Evolutionary conservation across 768 basidiomycete genomes (phyloP), one percentile per base, ranked within the genome.

Genomic region (Lyophyllum atratum): DNA sequence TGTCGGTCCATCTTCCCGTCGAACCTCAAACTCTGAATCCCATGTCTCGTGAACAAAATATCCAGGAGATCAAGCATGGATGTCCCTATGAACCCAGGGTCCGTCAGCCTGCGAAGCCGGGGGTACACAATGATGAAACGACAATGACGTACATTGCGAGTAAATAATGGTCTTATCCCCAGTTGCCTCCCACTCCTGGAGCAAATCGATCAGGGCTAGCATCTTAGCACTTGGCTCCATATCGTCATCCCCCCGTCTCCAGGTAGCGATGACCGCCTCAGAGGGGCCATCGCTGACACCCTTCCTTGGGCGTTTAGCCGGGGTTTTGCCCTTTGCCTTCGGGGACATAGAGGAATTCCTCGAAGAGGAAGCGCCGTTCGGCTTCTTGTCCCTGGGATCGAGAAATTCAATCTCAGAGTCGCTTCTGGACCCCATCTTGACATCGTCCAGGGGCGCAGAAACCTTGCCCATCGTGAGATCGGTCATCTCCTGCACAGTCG

Each of bases 141-240:
- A 22, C 28, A 46, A 47, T 17, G 19, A 66, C 81, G 49, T 56
- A 87, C 87, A 90, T 67, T 90, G 88, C 5, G 86, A 87, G 68
- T 85, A 90, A 40, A 80, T 76, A 31, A 90, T 89, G 4, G 82
- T 83, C 76, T 90, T 90, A 66, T 90, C 88, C 0, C 85, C 86
- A 4, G 74, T 77, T 9, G 63, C 59, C 14, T 85, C 83, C 82
- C 83, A 85, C 54, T 85, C 74, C 62, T 83, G 79, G 60, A 93
- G 72, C 45, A 82, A 73, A 1, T 77, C 68, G 19, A 90, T 69
- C 63, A 87, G 68, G 26, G 76, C 77, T 22, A 80, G 47, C 87
- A 90, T 90, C 76, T 89, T 90, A 9, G 86, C 75, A 66, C 85
- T 87, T 8, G 86, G 78, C 66, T 87, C 85, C 58, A 88, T 65